Conservation (phyloP, 2,329 filamentous ascomycete species). For the Botrytis squamosa region DNA sequence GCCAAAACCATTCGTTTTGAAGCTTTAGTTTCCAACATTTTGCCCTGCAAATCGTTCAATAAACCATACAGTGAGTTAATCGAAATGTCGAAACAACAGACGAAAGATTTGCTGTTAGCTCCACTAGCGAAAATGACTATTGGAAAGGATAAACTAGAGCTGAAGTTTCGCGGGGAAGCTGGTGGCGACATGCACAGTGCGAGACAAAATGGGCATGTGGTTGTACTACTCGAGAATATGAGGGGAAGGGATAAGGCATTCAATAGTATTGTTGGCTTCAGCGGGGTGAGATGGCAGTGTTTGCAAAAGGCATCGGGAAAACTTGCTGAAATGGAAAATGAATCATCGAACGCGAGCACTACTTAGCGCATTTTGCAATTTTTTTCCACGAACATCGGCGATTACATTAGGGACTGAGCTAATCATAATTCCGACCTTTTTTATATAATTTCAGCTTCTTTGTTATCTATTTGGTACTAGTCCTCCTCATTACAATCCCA, state of each 20-base stretch:
- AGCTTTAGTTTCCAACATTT: conserved; percentile 3
- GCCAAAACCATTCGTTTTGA: conserved; percentile 23
- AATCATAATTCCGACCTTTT: not conserved
- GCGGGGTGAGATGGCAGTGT: conserved; percentile 39
- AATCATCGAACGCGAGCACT: not conserved
- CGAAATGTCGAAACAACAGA: conserved; percentile 30
- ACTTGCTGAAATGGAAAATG: not conserved
- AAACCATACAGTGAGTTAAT: conserved; percentile 23
- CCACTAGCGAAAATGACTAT: conserved; percentile 25
- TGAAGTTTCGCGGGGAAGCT: conserved; percentile 23
- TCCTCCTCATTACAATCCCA: not conserved
- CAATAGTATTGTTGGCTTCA: conserved; percentile 41
- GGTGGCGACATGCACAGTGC: conserved; percentile 12
- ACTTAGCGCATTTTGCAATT: not conserved
- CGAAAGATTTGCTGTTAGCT: conserved; percentile 17
- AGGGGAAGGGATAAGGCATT: conserved; percentile 40
- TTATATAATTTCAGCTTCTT: not conserved
- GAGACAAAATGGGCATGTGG: conserved; percentile 21
- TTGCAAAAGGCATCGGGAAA: conserved; percentile 28
- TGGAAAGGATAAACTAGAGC: conserved; percentile 26
- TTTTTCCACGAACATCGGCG: not conserved
- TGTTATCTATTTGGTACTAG: not conserved
- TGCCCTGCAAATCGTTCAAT: conserved; percentile 20
- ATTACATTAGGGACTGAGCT: not conserved
- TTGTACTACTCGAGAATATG: conserved; percentile 34